phyloP scores from a whole-genome alignment of 768 basidiomycete species.

The Antrodiella citrinella region DNA sequence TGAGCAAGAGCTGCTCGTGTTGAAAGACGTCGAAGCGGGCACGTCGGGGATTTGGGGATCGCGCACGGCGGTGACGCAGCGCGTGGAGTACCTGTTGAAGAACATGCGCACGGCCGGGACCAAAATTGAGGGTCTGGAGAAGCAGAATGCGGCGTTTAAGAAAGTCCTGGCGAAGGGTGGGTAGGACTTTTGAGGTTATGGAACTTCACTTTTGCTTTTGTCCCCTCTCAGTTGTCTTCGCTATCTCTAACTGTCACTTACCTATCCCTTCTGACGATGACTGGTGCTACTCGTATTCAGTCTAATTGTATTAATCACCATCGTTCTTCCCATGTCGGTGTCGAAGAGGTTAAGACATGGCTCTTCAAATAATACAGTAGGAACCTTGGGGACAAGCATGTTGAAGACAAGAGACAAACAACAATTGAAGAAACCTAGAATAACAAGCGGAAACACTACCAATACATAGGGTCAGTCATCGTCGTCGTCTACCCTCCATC shows the following conservation, averaged over 20 bases:
- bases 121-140: conserved; percentile 65
- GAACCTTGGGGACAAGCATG: not conserved
- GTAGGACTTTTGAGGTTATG: conserved; percentile 6
- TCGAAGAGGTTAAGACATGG: not conserved
- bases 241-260: no score
- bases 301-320: no score
- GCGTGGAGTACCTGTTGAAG: conserved; percentile 60
- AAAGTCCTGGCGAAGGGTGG: conserved; percentile 38
- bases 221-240: no score
- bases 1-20: conserved; percentile 65
- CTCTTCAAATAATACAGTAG: not conserved
- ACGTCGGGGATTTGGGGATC: conserved; percentile 37
- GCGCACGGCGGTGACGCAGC: conserved; percentile 41
- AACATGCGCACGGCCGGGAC: conserved; percentile 67
- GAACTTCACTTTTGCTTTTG: no score
- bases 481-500: no score
- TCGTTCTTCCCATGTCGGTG: no score
- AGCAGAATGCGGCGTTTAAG: conserved; percentile 62
- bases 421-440: no score
- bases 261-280: no score
- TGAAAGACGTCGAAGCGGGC: conserved; percentile 58
- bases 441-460: no score
- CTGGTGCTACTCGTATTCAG: no score
- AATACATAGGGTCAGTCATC: no score
- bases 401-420: no score